Conservation (phyloP, 176 grass and related monocot species). For the Poa annua region DNA sequence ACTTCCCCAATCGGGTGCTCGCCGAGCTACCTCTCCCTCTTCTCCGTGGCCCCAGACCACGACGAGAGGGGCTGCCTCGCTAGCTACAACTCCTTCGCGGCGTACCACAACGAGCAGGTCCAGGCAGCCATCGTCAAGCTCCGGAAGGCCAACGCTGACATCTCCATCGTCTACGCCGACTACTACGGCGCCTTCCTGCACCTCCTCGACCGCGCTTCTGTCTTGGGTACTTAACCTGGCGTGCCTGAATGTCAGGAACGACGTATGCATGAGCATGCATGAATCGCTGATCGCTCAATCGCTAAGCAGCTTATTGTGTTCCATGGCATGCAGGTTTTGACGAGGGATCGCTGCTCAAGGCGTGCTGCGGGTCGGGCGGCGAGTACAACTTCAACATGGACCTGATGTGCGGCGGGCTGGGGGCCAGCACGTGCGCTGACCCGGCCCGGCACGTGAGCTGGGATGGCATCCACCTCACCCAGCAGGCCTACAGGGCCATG, state of each 20-base stretch:
- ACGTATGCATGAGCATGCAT: too few relatives aligned
- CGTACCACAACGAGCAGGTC: constrained; percentile 75
- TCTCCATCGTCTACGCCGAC: constrained; percentile 71
- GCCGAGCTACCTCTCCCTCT: constrained; percentile 86
- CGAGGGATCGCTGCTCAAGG: constrained; percentile 49
- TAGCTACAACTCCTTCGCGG: constrained; percentile 74
- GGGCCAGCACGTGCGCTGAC: constrained; percentile 45
- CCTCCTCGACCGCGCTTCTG: constrained; percentile 56
- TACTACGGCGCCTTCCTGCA: constrained; percentile 86
- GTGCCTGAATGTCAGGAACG: neutral
- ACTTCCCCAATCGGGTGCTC: constrained; percentile 89
- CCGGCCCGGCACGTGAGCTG: constrained; percentile 68
- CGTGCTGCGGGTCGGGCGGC: constrained; percentile 70
- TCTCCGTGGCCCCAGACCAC: constrained; percentile 38
- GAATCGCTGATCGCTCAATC: too few relatives aligned
- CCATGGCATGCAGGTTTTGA: constrained; percentile 68
- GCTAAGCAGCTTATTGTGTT: too few relatives aligned
- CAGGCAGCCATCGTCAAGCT: constrained; percentile 53
- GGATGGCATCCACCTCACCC: constrained; percentile 93
- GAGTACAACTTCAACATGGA: constrained; percentile 68
- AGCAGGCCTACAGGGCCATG: constrained; percentile 74
- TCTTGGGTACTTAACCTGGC: constrained; percentile 38
- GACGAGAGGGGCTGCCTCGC: constrained; percentile 69
- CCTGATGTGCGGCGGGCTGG: constrained; percentile 59
- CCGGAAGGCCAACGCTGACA: constrained; percentile 49